Evolutionary conservation across 129 eudicot species (phyloP).

Genomic region (Flaveria sonorensis): DNA sequence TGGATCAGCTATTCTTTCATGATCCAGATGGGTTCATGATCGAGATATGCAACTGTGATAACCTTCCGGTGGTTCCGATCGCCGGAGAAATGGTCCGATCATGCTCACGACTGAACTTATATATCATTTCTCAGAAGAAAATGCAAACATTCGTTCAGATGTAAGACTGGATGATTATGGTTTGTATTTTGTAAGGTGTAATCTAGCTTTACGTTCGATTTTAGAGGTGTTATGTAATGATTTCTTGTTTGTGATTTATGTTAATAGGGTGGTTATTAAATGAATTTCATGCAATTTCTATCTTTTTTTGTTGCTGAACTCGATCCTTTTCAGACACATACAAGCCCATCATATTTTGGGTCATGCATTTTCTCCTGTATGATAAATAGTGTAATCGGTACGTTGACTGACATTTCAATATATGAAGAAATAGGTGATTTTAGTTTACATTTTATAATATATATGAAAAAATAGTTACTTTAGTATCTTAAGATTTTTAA

Average conservation of each 20-base stretch:
- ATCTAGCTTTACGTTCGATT: background rate
- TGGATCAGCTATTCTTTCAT: conserved; percentile 87
- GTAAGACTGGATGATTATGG: background rate
- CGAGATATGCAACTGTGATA: conserved; percentile 91
- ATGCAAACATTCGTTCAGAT: conserved; percentile 33
- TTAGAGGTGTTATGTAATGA: background rate
- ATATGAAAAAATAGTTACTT: no score
- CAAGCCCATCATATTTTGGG: background rate
- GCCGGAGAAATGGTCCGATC: conserved; percentile 82
- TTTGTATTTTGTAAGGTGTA: background rate
- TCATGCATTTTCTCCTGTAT: background rate
- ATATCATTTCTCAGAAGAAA: conserved; percentile 44
- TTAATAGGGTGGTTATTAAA: background rate
- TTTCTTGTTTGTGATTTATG: conserved; percentile 1
- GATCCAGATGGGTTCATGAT: conserved; percentile 98
- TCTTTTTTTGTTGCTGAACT: background rate
- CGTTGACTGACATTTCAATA: background rate
- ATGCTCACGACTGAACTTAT: conserved; percentile 64
- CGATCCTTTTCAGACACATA: no score
- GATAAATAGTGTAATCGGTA: no score
- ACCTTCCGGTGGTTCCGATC: conserved; percentile 76
- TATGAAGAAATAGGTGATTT: no score
- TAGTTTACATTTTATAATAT: no score
- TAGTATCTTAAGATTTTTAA: no score
- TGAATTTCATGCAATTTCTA: background rate